Percentiles rank a stretch among this genome's conserved stretches.
phyloP scores from a whole-genome alignment of 495 filamentous ascomycete species.

The Penicillium cataractarum region DNA sequence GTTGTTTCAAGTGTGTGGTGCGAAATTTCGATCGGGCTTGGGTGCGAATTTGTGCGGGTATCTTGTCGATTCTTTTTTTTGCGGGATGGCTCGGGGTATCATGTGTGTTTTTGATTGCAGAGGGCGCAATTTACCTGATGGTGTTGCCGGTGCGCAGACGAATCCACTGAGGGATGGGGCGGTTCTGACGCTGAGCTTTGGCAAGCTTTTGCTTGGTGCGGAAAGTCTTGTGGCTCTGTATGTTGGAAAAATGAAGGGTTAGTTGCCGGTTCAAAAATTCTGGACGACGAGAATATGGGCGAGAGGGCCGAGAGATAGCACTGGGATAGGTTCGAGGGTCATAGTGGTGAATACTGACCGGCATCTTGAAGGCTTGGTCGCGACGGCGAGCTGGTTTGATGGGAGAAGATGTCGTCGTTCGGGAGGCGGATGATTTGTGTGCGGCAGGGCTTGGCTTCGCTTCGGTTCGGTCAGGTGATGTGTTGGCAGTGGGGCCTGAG shows the following conservation, averaged over 20 bases:
- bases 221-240: slow-evolving; percentile 97
- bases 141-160: slow-evolving; percentile 97
- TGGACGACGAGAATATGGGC: slow-evolving; percentile 2
- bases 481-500: neutral
- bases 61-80: slow-evolving; percentile 1
- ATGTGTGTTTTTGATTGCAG: neutral
- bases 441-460: slow-evolving; percentile 53
- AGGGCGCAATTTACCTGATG: slow-evolving; percentile 76
- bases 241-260: slow-evolving; percentile 15
- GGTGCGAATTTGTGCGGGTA: slow-evolving; percentile 10
- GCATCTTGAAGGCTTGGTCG: slow-evolving; percentile 74
- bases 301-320: neutral
- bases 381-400: slow-evolving; percentile 50
- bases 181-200: slow-evolving; percentile 99
- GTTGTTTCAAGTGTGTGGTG: slow-evolving; percentile 10
- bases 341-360: slow-evolving; percentile 57
- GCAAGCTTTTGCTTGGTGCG: slow-evolving; percentile 99
- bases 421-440: slow-evolving; percentile 44
- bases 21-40: neutral
- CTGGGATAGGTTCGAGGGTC: slow-evolving; percentile 19
- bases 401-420: slow-evolving; percentile 49
- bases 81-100: neutral
- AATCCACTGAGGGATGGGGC: slow-evolving; percentile 99
- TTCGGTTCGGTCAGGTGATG: slow-evolving; percentile 49
- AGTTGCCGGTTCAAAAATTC: slow-evolving; percentile 21